Base-by-base conservation (phyloP, 768 basidiomycete genomes). In the Plicaturopsis crispa region DNA sequence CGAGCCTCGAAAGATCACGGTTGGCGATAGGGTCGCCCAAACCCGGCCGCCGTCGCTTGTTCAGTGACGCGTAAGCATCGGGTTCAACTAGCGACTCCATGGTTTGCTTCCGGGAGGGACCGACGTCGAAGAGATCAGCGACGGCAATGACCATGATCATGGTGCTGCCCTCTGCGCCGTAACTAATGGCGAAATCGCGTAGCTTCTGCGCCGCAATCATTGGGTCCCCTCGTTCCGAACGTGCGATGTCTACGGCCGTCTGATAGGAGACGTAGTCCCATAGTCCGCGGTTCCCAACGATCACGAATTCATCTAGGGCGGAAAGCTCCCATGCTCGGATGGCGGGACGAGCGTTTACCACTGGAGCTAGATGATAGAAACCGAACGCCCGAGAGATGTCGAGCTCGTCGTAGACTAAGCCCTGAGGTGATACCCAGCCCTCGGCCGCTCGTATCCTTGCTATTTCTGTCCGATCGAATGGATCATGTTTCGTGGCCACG, bases 101-200 rank as follows among this genome's bases (percentile, higher is more conserved):
- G n/a, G 66, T 61, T 35, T 61, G 58, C 14, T 56, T 50, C 33
- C 62, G 56, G 31, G 39, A 40, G 35, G 46, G 33, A 26, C 48
- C 47, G 49, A 56, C 60, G 31, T 62, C 62, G 65, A 92, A 87
- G 22, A 93, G 65, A 52, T 88, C 90, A 6, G 74, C 76, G 16
- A 96, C 67, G 35, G 76, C 76, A 48, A 98, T 77, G 24, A 97
- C 91, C 94, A 98, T 98, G 62, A 98, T 92, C 92, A 98, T 97
- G 34, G 84, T 85, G 44, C 81, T 87, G 11, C 88, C 89, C 39
- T 86, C 80, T 13, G 92, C 89, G 2, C 96, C 96, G 59, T 97
- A 97, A 48, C 89, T 90, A 53, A 99, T 88, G 6, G 96, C 91
- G 45, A 97, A 87, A 56, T 99, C 96, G 34, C 96, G 77, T 30